These are phyloP conservation scores for Hyaloscypha variabilis DNA, from an alignment of 495 filamentous ascomycete species.

Conservation along the genomic window DNA sequence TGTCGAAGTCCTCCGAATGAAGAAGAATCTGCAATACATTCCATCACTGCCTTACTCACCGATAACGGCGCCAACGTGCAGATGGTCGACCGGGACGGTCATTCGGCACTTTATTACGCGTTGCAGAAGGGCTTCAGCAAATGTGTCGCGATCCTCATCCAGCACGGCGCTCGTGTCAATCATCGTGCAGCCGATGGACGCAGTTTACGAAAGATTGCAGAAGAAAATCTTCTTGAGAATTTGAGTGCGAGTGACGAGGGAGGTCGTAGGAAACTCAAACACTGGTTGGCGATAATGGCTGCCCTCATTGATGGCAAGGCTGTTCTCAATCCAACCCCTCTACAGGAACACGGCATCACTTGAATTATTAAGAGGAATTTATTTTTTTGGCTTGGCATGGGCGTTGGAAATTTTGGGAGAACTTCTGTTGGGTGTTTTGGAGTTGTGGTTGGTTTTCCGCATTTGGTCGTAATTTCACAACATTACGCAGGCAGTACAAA, in stretches of 20 bases:
- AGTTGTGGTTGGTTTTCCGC: too few relatives aligned
- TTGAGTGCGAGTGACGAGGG: not conserved
- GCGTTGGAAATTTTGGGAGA: too few relatives aligned
- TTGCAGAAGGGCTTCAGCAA: not conserved
- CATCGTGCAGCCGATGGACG: not conserved
- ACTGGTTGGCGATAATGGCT: not conserved
- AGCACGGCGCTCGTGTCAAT: not conserved
- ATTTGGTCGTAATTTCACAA: too few relatives aligned
- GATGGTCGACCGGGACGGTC: not conserved
- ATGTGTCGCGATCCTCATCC: not conserved
- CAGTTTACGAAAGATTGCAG: not conserved
- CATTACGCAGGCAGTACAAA: too few relatives aligned
- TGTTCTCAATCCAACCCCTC: not conserved
- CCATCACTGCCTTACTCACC: not conserved
- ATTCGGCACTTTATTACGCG: conserved; percentile 1
- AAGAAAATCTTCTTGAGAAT: not conserved
- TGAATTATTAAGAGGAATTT: too few relatives aligned
- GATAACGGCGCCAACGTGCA: not conserved
- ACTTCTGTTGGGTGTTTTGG: too few relatives aligned
- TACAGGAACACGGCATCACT: not conserved
- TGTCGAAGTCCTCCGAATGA: not conserved
- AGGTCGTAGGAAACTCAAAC: not conserved
- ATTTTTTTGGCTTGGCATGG: too few relatives aligned
- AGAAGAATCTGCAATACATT: not conserved
- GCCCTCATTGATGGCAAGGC: not conserved